Evolutionary conservation across 352 stramenopile genomes (phyloP).

Genomic region (Hyaloperonospora brassicae): DNA sequence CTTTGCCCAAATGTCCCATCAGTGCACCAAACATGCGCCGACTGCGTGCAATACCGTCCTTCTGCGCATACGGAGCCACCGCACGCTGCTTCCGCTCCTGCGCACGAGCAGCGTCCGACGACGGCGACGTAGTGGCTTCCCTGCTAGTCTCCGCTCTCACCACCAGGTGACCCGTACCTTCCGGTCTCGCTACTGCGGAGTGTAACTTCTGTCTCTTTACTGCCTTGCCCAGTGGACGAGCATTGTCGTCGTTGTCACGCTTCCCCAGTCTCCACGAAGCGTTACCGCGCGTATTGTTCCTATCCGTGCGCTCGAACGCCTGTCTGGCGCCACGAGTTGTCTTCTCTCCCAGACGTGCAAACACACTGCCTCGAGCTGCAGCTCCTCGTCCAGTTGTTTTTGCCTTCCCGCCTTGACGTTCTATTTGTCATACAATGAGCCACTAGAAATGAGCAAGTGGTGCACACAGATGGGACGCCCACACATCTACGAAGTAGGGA

Average conservation of each 20-base stretch:
- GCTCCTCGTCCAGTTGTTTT: background rate
- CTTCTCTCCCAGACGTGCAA: conserved; percentile 31
- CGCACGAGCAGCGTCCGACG: conserved; percentile 9
- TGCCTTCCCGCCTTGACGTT: conserved; percentile 13
- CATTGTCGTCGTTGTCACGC: conserved; percentile 25
- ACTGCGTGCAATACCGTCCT: conserved; percentile 58
- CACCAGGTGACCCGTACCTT: conserved; percentile 14
- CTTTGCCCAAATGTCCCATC: conserved; percentile 74
- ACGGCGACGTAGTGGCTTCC: conserved; percentile 9
- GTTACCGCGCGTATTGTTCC: conserved; percentile 19
- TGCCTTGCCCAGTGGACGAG: background rate
- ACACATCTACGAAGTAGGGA: background rate
- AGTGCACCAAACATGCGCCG: conserved; percentile 76
- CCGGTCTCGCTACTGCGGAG: conserved; percentile 28
- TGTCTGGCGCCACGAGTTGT: conserved; percentile 15
- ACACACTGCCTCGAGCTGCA: conserved; percentile 18
- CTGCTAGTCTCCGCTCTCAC: conserved; percentile 12
- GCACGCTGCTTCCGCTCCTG: conserved; percentile 44
- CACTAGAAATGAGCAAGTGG: conserved; percentile 4
- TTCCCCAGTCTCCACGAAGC: conserved; percentile 23
- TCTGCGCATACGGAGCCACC: conserved; percentile 49
- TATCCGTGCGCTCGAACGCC: conserved; percentile 21
- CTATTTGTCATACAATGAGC: conserved; percentile 9
- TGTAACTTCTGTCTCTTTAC: conserved; percentile 41
- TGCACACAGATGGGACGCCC: conserved; percentile 17